These are phyloP conservation scores for Gentiana straminea DNA, from an alignment of 257 asterid genomes.

Conservation along the genomic window DNA sequence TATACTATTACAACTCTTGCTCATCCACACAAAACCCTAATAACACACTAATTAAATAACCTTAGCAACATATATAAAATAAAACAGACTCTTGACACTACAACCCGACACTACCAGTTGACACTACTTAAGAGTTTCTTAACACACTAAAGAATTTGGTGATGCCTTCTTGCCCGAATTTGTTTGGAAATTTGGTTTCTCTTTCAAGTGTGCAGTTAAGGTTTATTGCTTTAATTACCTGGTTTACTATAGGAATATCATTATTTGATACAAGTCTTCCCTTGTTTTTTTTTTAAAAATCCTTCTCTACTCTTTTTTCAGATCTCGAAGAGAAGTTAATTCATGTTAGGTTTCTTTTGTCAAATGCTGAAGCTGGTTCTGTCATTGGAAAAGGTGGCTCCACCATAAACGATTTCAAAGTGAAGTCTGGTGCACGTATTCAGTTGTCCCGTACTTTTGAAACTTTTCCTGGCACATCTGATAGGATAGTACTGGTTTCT, in stretches of 20 bases:
- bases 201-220: neutral
- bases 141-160: no score
- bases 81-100: no score
- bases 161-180: neutral
- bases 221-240: neutral
- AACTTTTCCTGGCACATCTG: slow-evolving; percentile 34
- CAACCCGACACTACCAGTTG: no score
- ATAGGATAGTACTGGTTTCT: slow-evolving; percentile 82
- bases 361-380: slow-evolving; percentile 99
- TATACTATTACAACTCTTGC: no score
- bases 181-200: neutral
- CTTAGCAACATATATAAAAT: no score
- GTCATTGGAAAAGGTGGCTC: slow-evolving; percentile 96
- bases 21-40: no score
- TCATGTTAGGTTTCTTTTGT: slow-evolving; percentile 79
- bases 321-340: slow-evolving; percentile 68
- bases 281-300: slow-evolving; percentile 6
- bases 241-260: neutral
- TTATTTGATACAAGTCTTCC: no score
- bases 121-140: no score
- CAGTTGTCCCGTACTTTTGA: slow-evolving; percentile 83
- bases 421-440: slow-evolving; percentile 83
- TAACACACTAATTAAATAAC: no score
- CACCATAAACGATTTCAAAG: slow-evolving; percentile 79
- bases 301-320: slow-evolving; percentile 22